A percentile compares a stretch with the other conserved stretches of the same genome.
phyloP scores from a whole-genome alignment of 257 asterid species.

The Forsythia viridissima region DNA sequence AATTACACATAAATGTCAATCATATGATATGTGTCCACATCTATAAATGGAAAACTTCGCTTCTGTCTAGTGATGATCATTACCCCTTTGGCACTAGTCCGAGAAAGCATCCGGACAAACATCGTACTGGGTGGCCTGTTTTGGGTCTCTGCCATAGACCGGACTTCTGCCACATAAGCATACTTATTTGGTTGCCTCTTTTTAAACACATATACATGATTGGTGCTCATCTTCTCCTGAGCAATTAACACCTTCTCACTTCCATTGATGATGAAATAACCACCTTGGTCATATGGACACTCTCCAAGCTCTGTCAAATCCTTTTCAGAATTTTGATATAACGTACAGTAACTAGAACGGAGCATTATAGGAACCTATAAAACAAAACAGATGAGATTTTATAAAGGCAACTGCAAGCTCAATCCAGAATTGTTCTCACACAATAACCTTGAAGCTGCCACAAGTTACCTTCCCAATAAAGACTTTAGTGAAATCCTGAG shows the following conservation, averaged over 20 bases:
- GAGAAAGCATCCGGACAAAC: conserved; percentile 98
- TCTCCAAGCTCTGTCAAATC: conserved; percentile 99
- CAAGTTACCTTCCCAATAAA: conserved; percentile 90
- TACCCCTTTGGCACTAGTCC: conserved; percentile 99
- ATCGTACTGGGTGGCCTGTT: conserved; percentile 95
- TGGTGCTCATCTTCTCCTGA: conserved; percentile 99
- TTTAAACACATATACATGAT: conserved; percentile 94
- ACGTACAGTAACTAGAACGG: conserved; percentile 92
- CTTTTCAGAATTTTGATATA: conserved; percentile 91
- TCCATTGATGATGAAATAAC: conserved; percentile 92
- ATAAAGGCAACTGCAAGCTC: conserved; percentile 7
- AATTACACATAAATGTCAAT: conserved; percentile 16
- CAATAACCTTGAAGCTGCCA: neutral
- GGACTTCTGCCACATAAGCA: conserved; percentile 90
- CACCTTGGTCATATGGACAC: conserved; percentile 98
- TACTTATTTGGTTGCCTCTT: conserved; percentile 99
- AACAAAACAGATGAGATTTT: conserved; percentile 17
- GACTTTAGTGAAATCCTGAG: conserved; percentile 95
- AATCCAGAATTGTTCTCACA: conserved; percentile 6
- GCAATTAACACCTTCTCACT: conserved; percentile 98
- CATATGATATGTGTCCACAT: neutral
- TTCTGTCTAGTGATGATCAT: conserved; percentile 12
- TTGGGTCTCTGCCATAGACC: conserved; percentile 96
- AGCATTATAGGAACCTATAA: conserved; percentile 93
- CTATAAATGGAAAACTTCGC: neutral